phyloP scores from a whole-genome alignment of 345 rosid species.

The Fremontodendron californicum region DNA sequence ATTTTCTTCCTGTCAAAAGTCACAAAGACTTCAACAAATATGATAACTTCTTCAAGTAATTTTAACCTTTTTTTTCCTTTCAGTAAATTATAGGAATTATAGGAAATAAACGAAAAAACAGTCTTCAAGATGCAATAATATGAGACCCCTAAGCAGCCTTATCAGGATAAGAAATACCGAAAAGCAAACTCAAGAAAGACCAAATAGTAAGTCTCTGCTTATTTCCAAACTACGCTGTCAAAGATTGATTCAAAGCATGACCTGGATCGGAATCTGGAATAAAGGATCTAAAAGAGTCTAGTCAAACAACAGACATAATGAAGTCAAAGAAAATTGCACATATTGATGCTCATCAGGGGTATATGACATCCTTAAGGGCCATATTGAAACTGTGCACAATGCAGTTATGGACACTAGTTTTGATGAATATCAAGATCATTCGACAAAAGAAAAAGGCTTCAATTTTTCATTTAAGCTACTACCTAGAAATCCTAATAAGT shows the following conservation, averaged over 20 bases:
- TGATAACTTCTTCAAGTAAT: constrained; percentile 3
- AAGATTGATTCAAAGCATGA: background rate
- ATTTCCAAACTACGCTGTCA: background rate
- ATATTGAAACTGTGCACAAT: background rate
- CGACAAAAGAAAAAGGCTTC: background rate
- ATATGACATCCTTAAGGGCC: background rate
- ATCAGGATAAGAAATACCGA: background rate
- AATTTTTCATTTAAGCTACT: background rate
- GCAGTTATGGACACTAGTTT: background rate
- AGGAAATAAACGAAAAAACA: background rate
- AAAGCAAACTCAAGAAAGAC: background rate
- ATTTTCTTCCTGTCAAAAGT: constrained; percentile 40
- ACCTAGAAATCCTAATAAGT: background rate
- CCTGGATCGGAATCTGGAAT: background rate
- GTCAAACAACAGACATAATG: background rate
- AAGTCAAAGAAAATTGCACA: background rate
- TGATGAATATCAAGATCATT: background rate
- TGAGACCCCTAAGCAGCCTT: background rate
- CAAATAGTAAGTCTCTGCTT: background rate
- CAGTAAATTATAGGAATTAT: background rate
- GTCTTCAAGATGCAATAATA: background rate
- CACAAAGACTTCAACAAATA: constrained; percentile 11
- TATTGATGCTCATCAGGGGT: background rate
- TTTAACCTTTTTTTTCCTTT: background rate
- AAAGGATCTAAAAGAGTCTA: background rate